Evolutionary conservation across 2,329 filamentous ascomycete genomes (phyloP), one percentile per base, ranked within the genome.

Genomic region (Fusarium napiforme): DNA sequence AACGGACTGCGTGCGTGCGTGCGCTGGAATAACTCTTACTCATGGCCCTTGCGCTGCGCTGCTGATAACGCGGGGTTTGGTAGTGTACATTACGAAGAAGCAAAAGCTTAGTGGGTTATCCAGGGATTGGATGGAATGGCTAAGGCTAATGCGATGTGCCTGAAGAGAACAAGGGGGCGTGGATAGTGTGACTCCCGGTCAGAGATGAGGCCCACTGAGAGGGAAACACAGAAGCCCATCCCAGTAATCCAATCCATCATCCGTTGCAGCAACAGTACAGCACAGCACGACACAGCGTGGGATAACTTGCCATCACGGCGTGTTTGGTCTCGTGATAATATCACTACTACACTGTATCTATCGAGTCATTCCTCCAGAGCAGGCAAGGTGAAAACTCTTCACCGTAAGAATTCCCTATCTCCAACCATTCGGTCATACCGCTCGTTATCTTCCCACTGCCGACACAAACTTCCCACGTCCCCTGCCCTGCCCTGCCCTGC

Each of bases 41-140:
- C 34, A 18, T 59, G 43, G 23, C n/a, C 37, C 37, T 52, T 56
- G 45, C 49, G 56, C 26, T 57, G 18, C 34, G 50, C 32, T 58
- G 57, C 37, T 63, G 68, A 74, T 75, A 75, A 72, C 63, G 72
- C 69, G 69, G 72, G 72, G 67, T 69, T 69, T 45, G 43, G 43
- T 21, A 19, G 26, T 19, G 30, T 52, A 32, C 7, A 9, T 32
- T 32, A 52, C n/a, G n/a, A 52, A 36, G 49, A 10, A 52, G 47
- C 30, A 32, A 52, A 26, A 52, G 49, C n/a, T 52, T 52, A 52
- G 49, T 23, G 30, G 49, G n/a, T 26, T 52, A 18, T 26, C 49
- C 18, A 52, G 30, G 49, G 49, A 52, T 52, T 52, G 49, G 49
- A 52, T 26, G 39, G 53, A 26, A 26, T 36, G 23, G 49, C 50